These are phyloP conservation scores for Metschnikowia amazonensis DNA, from an alignment of 805 yeast genomes.

Conservation along the genomic window DNA sequence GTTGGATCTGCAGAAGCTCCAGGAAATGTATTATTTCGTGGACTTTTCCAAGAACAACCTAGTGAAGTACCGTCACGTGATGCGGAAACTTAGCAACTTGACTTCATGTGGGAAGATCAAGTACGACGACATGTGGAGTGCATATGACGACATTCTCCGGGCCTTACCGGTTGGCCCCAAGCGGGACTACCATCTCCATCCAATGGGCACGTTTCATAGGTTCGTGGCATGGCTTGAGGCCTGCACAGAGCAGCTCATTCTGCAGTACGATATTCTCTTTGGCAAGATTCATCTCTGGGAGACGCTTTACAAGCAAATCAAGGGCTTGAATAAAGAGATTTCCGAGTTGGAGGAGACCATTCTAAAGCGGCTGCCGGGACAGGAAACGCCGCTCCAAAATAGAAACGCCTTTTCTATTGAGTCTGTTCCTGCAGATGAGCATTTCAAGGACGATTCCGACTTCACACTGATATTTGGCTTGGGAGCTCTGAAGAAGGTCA, in stretches of 20 bases:
- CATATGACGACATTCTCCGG: background rate
- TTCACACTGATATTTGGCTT: slow-evolving; percentile 35
- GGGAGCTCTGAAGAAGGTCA: slow-evolving; percentile 50
- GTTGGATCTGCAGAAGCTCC: slow-evolving; percentile 22
- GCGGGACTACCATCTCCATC: background rate
- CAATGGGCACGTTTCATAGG: background rate
- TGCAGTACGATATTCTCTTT: slow-evolving; percentile 21
- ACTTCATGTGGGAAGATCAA: slow-evolving; percentile 32
- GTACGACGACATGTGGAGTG: slow-evolving; percentile 26
- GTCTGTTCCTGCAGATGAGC: slow-evolving; percentile 8
- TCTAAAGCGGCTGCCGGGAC: background rate
- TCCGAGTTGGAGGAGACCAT: background rate
- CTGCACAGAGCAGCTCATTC: slow-evolving; percentile 22
- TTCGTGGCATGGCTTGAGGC: slow-evolving; percentile 22
- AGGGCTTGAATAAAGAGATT: slow-evolving; percentile 27
- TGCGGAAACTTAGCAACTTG: slow-evolving; percentile 37
- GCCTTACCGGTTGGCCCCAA: background rate
- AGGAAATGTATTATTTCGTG: slow-evolving; percentile 46
- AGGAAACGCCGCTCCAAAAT: background rate
- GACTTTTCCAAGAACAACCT: slow-evolving; percentile 46
- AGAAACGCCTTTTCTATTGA: slow-evolving; percentile 9
- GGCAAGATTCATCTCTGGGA: slow-evolving; percentile 31
- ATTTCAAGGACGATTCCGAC: slow-evolving; percentile 15
- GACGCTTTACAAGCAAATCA: slow-evolving; percentile 25
- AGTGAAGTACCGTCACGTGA: slow-evolving; percentile 21